Evolutionary conservation across 768 basidiomycete species (phyloP), one percentile per base, ranked within the genome.

Genomic region (Boletus eberwhitei): DNA sequence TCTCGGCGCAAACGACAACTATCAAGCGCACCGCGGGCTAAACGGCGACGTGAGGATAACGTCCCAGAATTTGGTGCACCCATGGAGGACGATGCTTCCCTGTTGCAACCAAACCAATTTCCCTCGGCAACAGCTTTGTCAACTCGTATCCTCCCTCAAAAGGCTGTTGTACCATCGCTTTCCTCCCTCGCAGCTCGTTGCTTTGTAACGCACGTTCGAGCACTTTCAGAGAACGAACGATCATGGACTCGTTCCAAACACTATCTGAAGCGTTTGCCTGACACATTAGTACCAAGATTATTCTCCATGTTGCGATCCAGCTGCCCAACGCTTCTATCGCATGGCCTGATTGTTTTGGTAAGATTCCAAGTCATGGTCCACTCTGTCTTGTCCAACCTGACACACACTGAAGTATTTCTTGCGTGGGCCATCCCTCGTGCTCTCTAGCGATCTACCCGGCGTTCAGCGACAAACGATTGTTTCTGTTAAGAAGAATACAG

Each of bases 301-400:
- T 84, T 86, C 57, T 65, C 75, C 14, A 76, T 79, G 65, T 67
- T 88, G 43, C 75, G 73, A 50, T 64, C 73, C 5, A 65, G 74
- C 14, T 80, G 77, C 64, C 83, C 86, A 13, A 75, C 73, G 2
- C 68, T 79, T 51, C 72, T 88, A 39, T 75, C 71, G 8, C 77
- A 82, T 54, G 79, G 77, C 17, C 70, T 86, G 16, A 84, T 88
- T 35, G 73, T 74, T 36, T 73, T 82, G 57, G 86, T 86, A 59
- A 53, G 78, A 55, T 31, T 13, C 13, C 24, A 17, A 29, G 14
- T 14, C 42, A 21, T 29, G 4, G 26, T 41, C 2, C 13, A 19
- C 31, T 2, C 19, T 26, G 16, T 43, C n/a, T 47, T 57, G 22
- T 34, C 47, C 35, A 29, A 52, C 9, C 39, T 53, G 8, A 59